These are phyloP conservation scores for Claviceps sp. DNA, from an alignment of 2,329 filamentous ascomycete species.

Conservation along the genomic window DNA sequence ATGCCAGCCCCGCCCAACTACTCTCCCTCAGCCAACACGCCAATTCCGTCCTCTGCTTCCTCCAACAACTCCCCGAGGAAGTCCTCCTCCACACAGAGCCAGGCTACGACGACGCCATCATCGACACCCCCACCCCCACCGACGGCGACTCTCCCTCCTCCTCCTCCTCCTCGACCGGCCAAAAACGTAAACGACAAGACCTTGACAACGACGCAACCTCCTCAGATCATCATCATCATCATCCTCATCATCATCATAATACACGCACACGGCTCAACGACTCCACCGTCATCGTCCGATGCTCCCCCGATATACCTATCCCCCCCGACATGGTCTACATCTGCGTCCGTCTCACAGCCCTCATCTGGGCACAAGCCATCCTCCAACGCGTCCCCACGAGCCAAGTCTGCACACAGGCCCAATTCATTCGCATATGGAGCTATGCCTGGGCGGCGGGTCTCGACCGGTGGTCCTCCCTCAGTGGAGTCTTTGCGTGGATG, in stretches of 20 bases:
- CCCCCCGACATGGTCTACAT: slow-evolving; percentile 32
- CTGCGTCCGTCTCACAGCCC: slow-evolving; percentile 30
- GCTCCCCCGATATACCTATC: slow-evolving; percentile 1
- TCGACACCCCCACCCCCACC: neutral
- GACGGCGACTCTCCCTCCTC: neutral
- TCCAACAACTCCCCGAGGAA: slow-evolving; percentile 20
- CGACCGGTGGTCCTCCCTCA: slow-evolving; percentile 29
- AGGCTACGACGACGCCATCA: neutral
- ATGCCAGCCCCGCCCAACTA: slow-evolving; percentile 22
- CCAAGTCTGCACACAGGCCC: slow-evolving; percentile 22
- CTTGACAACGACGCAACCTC: neutral
- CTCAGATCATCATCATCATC: neutral
- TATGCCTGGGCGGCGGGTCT: slow-evolving; percentile 33
- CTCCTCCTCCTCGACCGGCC: neutral
- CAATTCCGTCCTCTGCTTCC: slow-evolving; percentile 25
- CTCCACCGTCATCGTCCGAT: slow-evolving; percentile 4
- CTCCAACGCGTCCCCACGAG: slow-evolving; percentile 28
- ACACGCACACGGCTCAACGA: slow-evolving; percentile 1
- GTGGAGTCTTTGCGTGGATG: slow-evolving; percentile 37
- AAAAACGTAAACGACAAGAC: slow-evolving; percentile 8
- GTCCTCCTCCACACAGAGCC: slow-evolving; percentile 9
- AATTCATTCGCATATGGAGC: slow-evolving; percentile 32
- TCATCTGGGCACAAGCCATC: slow-evolving; percentile 35
- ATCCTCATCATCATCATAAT: no score
- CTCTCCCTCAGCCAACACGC: slow-evolving; percentile 26